Evolutionary conservation across 345 rosid genomes (phyloP), one percentile per base, ranked within the genome.

Genomic region (Aquilaria malaccensis): DNA sequence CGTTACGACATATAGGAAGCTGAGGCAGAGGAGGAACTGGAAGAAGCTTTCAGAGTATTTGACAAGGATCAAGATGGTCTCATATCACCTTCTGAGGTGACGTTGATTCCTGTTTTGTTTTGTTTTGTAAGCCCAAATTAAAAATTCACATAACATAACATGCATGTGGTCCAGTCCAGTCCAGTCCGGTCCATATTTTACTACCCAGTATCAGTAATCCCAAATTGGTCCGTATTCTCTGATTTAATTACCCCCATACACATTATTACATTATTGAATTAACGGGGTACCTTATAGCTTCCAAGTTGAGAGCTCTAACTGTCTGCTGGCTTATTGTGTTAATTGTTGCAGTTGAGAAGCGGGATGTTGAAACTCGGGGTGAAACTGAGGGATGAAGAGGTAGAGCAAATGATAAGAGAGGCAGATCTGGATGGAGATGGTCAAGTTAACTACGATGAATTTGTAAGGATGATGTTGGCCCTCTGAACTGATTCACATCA

Each of bases 361-460:
- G 84, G 68, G 37, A 81, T 86, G 93, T 67, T 76, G 33, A 77
- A 71, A 32, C 48, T 81, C 13, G 93, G 87, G 33, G 89, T 76
- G 72, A 84, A 64, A 30, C 41, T 74, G 55, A 76, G 81, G 30
- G 85, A 79, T 10, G 82, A 83, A 62, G 88, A 86, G 73, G 7
- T 77, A 2, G 78, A 77, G 45, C 69, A 68, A 66, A 85, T 85
- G 88, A 66, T 85, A 11, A 69, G 51, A 60, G 83, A 70, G 52
- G 86, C 88, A 30, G 86, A 85, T 63, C 49, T 79, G 74, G 92
- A 83, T 43, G 87, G 85, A 22, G 87, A 86, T 73, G 92, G 84
- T 12, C 80, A 52, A 59, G 61, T 90, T 59, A 80, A 76, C 45
- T 90, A 76, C 46, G 79, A 90, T 3, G 97, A 90, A 73, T 90